Evolutionary conservation across 495 filamentous ascomycete species (phyloP).

Genomic region (Aspergillus wentii): DNA sequence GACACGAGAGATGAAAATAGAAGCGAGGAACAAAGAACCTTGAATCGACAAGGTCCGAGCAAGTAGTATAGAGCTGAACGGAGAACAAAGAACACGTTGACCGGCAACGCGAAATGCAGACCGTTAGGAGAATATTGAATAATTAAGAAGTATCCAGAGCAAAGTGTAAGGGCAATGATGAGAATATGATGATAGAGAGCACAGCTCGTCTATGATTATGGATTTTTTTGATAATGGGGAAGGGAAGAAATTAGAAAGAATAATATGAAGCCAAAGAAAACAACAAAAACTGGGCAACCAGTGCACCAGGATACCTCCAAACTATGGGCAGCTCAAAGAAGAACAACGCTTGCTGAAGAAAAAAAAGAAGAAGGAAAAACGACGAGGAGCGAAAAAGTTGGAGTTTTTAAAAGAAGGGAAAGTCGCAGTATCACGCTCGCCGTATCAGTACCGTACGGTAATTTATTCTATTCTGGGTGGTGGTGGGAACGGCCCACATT

Average conservation of each 20-base stretch:
- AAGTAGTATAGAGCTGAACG: conserved; percentile 52
- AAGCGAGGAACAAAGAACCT: conserved; percentile 4
- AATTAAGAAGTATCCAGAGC: conserved; percentile 31
- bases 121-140: conserved; percentile 19
- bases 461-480: neutral
- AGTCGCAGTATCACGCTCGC: neutral
- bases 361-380: conserved; percentile 37
- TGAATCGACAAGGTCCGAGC: conserved; percentile 40
- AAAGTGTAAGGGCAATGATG: conserved; percentile 19
- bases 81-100: conserved; percentile 36
- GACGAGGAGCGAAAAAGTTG: conserved; percentile 36
- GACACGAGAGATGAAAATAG: conserved; percentile 17
- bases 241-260: conserved; percentile 22
- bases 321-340: conserved; percentile 56
- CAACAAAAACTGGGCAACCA: conserved; percentile 43
- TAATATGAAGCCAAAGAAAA: conserved; percentile 35
- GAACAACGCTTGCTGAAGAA: conserved; percentile 69
- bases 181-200: conserved; percentile 34
- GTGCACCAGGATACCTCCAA: conserved; percentile 46
- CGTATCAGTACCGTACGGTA: neutral
- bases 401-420: conserved; percentile 24
- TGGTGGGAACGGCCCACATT: too few species aligned
- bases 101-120: conserved; percentile 41
- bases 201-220: conserved; percentile 34
- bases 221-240: conserved; percentile 21